Evolutionary conservation across 768 basidiomycete genomes (phyloP), one percentile per base, ranked within the genome.

Genomic region (Hypholoma sublateritium): DNA sequence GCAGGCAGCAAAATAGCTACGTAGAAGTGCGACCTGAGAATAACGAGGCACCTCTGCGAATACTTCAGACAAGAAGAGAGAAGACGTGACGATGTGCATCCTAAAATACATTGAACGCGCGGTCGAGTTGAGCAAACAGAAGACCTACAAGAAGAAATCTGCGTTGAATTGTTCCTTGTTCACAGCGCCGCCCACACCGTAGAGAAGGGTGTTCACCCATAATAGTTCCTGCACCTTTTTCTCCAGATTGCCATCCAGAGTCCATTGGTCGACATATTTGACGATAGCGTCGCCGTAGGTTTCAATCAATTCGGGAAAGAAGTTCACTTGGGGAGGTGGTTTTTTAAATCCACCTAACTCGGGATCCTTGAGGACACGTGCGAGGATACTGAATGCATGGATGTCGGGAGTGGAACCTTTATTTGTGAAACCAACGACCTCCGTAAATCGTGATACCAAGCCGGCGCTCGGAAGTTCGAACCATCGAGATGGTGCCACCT

Each of bases 21-120:
- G 77, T 25, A 88, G 73, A 16, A 87, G 72, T 25, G 77, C 62
- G 9, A 71, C 69, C 47, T 79, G 77, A 0, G 77, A 78, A 14
- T 62, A 41, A 16, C 72, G 67, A 5, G 70, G 68, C 21, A 56
- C 32, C 25, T 42, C 48, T 1, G 67, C 62, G 42, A 75, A 59
- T 47, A 80, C 55, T 0, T 80, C 75, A 3, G 79, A 72, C 13
- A 85, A 64, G 71, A 86, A 85, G 32, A 86, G 57, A 2, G 81
- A 74, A 1, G 85, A 86, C 0, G 85, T 87, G 24, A 86, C 80
- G 2, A 81, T 65, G 58, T 79, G 85, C 69, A 83, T 80, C 21
- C 83, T 86, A 32, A 32, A 32, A 32, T 32, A 32, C 9, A 48
- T 1, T 36, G 24, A 8, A 6, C 22, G 17, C 9, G 14, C 25